Conservation (phyloP, 2,329 filamentous ascomycete genomes). For the Microsporum ferrugineum region DNA sequence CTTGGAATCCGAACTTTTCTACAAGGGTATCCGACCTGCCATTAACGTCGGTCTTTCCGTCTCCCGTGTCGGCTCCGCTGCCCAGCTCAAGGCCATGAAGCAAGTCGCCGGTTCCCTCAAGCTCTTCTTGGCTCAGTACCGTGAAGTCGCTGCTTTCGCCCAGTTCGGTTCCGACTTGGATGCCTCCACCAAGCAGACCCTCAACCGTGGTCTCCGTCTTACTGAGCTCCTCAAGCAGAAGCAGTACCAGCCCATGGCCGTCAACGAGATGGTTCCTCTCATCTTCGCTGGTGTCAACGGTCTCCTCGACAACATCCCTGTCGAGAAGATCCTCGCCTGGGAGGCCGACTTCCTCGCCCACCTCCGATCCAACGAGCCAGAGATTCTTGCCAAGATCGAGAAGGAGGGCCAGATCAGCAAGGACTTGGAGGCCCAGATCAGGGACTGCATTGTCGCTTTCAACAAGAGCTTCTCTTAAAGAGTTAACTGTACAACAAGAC, state of each 20-base stretch:
- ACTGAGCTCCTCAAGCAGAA: slow-evolving; percentile 99
- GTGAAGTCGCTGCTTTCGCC: slow-evolving; percentile 98
- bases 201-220: slow-evolving; percentile 94
- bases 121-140: slow-evolving; percentile 99
- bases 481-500: slow-evolving; percentile 6
- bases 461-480: slow-evolving; percentile 75
- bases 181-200: slow-evolving; percentile 96
- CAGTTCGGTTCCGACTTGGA: slow-evolving; percentile 99
- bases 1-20: slow-evolving; percentile 98
- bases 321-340: slow-evolving; percentile 84
- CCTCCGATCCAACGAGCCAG: slow-evolving; percentile 80
- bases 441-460: slow-evolving; percentile 65
- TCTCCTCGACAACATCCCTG: slow-evolving; percentile 77
- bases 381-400: slow-evolving; percentile 74
- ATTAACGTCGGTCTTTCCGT: slow-evolving; percentile 99
- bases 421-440: slow-evolving; percentile 56
- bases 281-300: slow-evolving; percentile 99
- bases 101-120: slow-evolving; percentile 99
- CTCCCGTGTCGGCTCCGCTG: slow-evolving; percentile 98
- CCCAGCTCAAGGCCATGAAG: slow-evolving; percentile 99
- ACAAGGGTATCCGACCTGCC: slow-evolving; percentile 99
- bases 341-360: slow-evolving; percentile 89
- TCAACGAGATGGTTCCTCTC: slow-evolving; percentile 99
- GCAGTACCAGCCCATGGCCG: slow-evolving; percentile 97
- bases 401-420: slow-evolving; percentile 95